phyloP scores from a whole-genome alignment of 495 filamentous ascomycete genomes.

The Aeminium ludgeri region DNA sequence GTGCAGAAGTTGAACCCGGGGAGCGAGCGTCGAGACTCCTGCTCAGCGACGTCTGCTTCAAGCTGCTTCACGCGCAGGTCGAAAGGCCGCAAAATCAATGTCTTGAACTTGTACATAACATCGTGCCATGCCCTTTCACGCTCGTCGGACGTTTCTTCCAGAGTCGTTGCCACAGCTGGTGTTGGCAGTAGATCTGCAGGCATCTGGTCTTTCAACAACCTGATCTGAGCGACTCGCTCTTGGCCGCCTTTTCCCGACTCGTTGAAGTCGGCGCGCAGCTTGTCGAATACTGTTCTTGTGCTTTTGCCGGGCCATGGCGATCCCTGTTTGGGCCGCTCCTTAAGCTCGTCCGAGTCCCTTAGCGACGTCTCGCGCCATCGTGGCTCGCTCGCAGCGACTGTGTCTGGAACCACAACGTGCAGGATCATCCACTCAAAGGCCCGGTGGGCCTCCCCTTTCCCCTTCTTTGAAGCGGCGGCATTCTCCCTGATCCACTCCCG shows the following conservation, averaged over 20 bases:
- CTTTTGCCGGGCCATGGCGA: constrained; percentile 62
- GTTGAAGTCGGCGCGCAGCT: constrained; percentile 84
- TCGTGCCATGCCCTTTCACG: constrained; percentile 62
- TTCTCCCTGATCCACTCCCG: constrained; percentile 82
- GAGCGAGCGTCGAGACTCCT: constrained; percentile 68
- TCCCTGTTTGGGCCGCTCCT: constrained; percentile 29
- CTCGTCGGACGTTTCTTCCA: constrained; percentile 46
- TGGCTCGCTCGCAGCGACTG: constrained; percentile 53
- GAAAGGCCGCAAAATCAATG: constrained; percentile 73
- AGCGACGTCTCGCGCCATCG: constrained; percentile 27
- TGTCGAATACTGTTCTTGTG: constrained; percentile 70
- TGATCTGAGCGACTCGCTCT: constrained; percentile 74
- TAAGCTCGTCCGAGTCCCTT: constrained; percentile 25
- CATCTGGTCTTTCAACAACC: constrained; percentile 39
- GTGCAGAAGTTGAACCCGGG: constrained; percentile 99
- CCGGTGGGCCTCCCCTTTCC: constrained; percentile 68
- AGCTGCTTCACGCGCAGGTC: constrained; percentile 84
- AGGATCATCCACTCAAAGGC: constrained; percentile 94
- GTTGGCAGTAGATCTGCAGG: constrained; percentile 23
- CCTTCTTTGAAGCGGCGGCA: constrained; percentile 37
- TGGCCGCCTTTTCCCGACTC: constrained; percentile 55
- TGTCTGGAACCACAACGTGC: constrained; percentile 74
- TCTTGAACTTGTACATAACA: constrained; percentile 71
- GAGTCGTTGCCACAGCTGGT: constrained; percentile 18
- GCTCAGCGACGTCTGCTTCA: constrained; percentile 91